phyloP scores from a whole-genome alignment of 495 filamentous ascomycete species.

The Tetracladium setigerum region DNA sequence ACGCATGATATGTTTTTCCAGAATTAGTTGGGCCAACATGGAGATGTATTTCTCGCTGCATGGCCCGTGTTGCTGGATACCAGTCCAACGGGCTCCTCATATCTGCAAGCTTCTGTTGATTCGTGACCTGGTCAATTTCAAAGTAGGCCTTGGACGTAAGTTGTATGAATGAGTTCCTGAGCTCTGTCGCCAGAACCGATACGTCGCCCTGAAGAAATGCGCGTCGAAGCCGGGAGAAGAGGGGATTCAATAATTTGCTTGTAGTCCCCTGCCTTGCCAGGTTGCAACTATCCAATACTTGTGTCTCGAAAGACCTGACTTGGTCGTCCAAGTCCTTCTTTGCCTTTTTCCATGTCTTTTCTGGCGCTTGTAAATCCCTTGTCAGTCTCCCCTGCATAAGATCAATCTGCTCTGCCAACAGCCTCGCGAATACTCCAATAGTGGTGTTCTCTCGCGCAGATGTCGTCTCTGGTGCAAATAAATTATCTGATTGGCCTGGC shows the following conservation, averaged over 20 bases:
- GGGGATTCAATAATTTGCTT: constrained; percentile 29
- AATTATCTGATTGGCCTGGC: too few species aligned
- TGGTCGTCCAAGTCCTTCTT: too few species aligned
- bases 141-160: constrained; percentile 27
- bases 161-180: constrained; percentile 48
- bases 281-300: too few species aligned
- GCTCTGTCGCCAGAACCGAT: constrained; percentile 41
- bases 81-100: constrained; percentile 81
- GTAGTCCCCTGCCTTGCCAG: not conserved
- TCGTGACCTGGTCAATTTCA: constrained; percentile 20
- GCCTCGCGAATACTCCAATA: not conserved
- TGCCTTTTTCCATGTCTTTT: too few species aligned
- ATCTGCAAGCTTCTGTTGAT: constrained; percentile 65
- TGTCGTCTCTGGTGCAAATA: too few species aligned
- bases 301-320: too few species aligned
- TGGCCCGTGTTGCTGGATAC: constrained; percentile 72
- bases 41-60: constrained; percentile 78
- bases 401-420: not conserved
- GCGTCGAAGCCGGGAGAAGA: constrained; percentile 47
- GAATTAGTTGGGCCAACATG: constrained; percentile 98
- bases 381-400: too few species aligned
- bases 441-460: too few species aligned
- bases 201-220: constrained; percentile 44
- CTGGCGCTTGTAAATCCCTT: too few species aligned
- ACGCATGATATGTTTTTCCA: constrained; percentile 92